Evolutionary conservation across 2,329 filamentous ascomycete species (phyloP), one percentile per base, ranked within the genome.

Genomic region (Gaeumannomyces tritici): DNA sequence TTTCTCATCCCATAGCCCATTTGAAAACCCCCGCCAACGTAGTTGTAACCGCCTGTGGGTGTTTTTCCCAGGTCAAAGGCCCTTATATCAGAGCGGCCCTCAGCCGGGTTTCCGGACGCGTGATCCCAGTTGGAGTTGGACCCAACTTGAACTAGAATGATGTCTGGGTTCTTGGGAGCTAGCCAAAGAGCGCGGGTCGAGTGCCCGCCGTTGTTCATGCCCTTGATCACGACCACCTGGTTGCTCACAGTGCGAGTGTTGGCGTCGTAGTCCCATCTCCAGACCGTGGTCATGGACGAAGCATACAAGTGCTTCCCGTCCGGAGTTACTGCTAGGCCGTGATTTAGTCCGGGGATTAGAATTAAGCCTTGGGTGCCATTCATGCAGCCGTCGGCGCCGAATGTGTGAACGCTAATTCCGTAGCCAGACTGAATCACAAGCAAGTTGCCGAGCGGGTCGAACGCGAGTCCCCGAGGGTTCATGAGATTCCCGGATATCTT

Each of bases 211-310:
- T 70, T 65, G 62, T 70, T 71, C 70, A 76, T 76, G 63, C 69
- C 69, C 42, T 67, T 70, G 31, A 76, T 67, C 24, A 74, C 70
- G 7, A 72, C 69, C 61, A 68, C 70, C 63, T 77, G 74, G 60
- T 71, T 71, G 26, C 74, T 73, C 31, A 77, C 77, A 2, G 77
- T 78, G 57, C 75, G 73, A 13, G 75, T 70, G 9, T 70, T 69
- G 6, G 79, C 71, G 68, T 86, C 76, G 67, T 88, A 88, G 55
- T 73, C 71, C 79, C 82, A 87, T 8, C 78, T 73, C 70, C 77
- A 86, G 18, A 80, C 80, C n/a, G 71, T 70, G 21, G 69, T 70
- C 64, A 70, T 67, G 28, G 71, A 70, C 59, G 71, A 73, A 35
- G 72, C 73, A 61, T 73, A 74, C 15, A 75, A 51, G 1, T 70